Percentiles rank a stretch among this genome's conserved stretches.
Evolutionary conservation across 306 rosid genomes (phyloP).

Genomic region (Vachellia collinsii): DNA sequence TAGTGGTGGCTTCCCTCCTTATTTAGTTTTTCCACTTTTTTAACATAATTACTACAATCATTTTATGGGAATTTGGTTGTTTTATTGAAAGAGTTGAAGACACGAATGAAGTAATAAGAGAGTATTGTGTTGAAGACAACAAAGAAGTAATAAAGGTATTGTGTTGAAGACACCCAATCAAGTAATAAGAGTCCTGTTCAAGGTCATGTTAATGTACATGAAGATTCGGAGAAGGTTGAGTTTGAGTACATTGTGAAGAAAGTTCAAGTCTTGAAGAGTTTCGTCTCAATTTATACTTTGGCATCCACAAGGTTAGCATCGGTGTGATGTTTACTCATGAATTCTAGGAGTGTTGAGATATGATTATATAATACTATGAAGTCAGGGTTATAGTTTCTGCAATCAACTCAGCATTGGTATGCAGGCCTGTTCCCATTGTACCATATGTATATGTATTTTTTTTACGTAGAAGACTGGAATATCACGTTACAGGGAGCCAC

Average conservation of each 20-base stretch:
- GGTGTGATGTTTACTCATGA: constrained; percentile 55
- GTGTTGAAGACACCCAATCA: constrained; percentile 62
- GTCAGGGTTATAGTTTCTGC: constrained; percentile 29
- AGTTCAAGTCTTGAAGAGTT: constrained; percentile 80
- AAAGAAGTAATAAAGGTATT: constrained; percentile 62
- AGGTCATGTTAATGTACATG: constrained; percentile 62
- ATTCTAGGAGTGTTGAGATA: constrained; percentile 43
- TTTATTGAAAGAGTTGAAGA: constrained; percentile 84
- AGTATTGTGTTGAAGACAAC: constrained; percentile 68
- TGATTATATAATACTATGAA: constrained; percentile 33
- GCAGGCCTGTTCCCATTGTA: constrained; percentile 13
- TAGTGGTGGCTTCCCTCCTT: constrained; percentile 15
- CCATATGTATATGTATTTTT: neutral
- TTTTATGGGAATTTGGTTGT: constrained; percentile 75
- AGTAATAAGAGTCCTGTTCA: constrained; percentile 56
- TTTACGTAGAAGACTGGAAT: neutral
- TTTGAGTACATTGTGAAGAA: constrained; percentile 68
- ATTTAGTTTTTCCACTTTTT: constrained; percentile 32
- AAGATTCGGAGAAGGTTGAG: constrained; percentile 64
- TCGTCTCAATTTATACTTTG: constrained; percentile 66
- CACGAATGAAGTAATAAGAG: constrained; percentile 76
- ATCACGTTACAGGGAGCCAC: constrained; percentile 64
- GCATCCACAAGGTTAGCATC: constrained; percentile 79
- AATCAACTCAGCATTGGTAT: constrained; percentile 26
- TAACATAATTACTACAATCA: constrained; percentile 36